Evolutionary conservation across 805 yeast species (phyloP), one percentile per base, ranked within the genome.

Genomic region (Priceomyces medius): DNA sequence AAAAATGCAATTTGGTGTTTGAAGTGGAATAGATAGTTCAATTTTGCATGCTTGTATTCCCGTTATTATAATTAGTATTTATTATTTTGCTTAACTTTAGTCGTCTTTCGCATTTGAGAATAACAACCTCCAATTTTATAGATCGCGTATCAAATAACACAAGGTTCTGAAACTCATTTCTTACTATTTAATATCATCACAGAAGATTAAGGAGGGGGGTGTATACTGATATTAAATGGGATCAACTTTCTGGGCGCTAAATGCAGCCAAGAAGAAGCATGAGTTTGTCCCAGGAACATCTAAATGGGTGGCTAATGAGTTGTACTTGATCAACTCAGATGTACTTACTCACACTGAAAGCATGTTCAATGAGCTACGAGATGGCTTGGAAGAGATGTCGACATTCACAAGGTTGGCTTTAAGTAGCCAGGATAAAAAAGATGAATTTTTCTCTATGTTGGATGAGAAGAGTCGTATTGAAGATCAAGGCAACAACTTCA

Each of bases 241-340:
- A 21, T 21, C 51, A 12, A 45, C 49, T 14, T 53, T 59, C 40
- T 66, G 71, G 71, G 70, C 66, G 27, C 49, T 60, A 37, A 55
- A 52, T 32, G 69, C 69, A 14, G 61, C 65, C 40, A 54, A 54
- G 41, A 48, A 48, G 42, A 45, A 47, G 18, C 45, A 50, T 28
- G 59, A 55, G 23, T 46, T 57, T n/a, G 63, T 73, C 4, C 80
- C 80, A 1, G 84, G 82, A 5, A 61, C 81, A 2, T 72, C 79
- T 9, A 71, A 63, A 46, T 78, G 80, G 79, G 63, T 76, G 36
- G 63, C 74, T 24, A 58, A 58, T 37, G 80, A 77, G 49, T 57
- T 74, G 19, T 44, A 44, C 21, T 20, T 35, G 28, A 40, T 44
- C 54, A 53, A 56, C 41, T 59, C 64, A 64, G 59, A 64, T 40